Percentiles rank a stretch among this genome's conserved stretches.
These are phyloP conservation scores for Venustampulla echinocandica DNA, from an alignment of 495 filamentous ascomycete species.

Conservation along the genomic window DNA sequence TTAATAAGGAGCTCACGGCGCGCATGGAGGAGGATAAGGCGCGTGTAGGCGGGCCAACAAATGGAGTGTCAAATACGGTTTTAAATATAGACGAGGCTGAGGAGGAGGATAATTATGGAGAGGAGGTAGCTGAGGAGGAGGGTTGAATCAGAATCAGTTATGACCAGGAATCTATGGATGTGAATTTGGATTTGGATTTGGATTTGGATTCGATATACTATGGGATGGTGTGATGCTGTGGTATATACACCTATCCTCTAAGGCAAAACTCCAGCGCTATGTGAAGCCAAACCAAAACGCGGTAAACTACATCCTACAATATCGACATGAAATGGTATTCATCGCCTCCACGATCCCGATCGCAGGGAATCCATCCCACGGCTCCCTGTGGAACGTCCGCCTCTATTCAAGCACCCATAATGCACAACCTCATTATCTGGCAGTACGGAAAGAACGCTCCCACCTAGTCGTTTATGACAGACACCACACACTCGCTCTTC, in stretches of 20 bases:
- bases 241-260: neutral
- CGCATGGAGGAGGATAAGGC: conserved; percentile 78
- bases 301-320: neutral
- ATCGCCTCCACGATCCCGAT: conserved; percentile 3
- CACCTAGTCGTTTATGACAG: conserved; percentile 86
- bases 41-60: conserved; percentile 24
- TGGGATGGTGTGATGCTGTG: conserved; percentile 6
- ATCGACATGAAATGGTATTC: neutral
- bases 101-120: conserved; percentile 82
- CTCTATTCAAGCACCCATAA: conserved; percentile 64
- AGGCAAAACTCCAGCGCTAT: conserved; percentile 10
- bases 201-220: conserved; percentile 5
- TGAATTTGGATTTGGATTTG: neutral
- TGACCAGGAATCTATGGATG: conserved; percentile 2
- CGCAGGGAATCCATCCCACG: conserved; percentile 13
- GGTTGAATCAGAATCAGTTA: conserved; percentile 21
- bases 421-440: conserved; percentile 64
- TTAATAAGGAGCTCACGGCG: conserved; percentile 77
- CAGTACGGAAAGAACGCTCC: conserved; percentile 64
- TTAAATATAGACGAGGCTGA: conserved; percentile 44
- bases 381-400: neutral
- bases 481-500: conserved; percentile 87
- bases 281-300: neutral
- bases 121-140: conserved; percentile 59
- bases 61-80: no score